Evolutionary conservation across 805 yeast genomes (phyloP), one percentile per base, ranked within the genome.

Genomic region (Wickerhamiella cacticola): DNA sequence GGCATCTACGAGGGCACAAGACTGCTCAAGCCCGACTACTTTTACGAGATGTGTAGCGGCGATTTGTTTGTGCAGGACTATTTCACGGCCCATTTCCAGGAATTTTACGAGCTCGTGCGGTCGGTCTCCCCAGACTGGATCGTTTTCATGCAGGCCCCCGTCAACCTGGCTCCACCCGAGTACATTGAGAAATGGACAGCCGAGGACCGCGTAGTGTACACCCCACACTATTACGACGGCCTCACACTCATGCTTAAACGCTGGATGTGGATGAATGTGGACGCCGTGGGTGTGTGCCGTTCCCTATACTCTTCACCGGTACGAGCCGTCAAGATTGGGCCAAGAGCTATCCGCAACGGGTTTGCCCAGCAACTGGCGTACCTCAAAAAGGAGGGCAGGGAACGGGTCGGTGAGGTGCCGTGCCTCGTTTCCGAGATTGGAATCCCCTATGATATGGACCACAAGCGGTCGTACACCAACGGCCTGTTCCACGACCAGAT

Each of bases 141-240:
- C 51, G 64, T 82, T 9, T 68, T 88, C 34, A 63, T 86, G 56
- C 95, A 86, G 63, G 79, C 89, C 1, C 94, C 95, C 1, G 92
- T 84, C 1, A 68, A 87, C 50, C 79, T 76, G 54, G 59, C 74
- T 1, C 95, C 96, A 0, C 96, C 96, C 2, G 59, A 66, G 18
- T 59, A 83, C 50, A 67, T 66, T 48, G 69, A 69, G 25, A 70
- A 74, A 36, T 92, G 82, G n/a, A 26, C 33, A 13, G 35, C 23
- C 5, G 55, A 55, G 40, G 39, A 26, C 35, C 9, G 28, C 4
- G 47, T 44, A 3, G 77, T 82, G 1, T 80, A 79, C 56, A 78
- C 94, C 16, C 92, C 94, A 1, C 98, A 89, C 64, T 89, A 80
- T 62, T 89, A 89, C 61, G 98, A 89, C 62, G 98, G 97, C 0